phyloP scores from a whole-genome alignment of 148 eudicot genomes.

The Rhododendron henanense region DNA sequence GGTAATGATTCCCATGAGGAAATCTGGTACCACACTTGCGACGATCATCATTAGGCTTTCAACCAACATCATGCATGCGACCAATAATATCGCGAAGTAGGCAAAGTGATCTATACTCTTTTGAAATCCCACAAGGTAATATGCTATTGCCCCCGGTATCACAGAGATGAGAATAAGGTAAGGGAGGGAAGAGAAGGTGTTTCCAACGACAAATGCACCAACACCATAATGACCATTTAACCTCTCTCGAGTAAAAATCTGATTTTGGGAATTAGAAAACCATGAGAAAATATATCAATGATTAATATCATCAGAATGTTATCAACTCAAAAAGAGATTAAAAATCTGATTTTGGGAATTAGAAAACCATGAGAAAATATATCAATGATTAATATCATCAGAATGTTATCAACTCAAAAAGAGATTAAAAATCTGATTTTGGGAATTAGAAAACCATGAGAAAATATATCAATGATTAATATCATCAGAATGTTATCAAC shows the following conservation, averaged over 20 bases:
- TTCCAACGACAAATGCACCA: slow-evolving; percentile 41
- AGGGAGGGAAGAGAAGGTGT: slow-evolving; percentile 48
- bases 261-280: not conserved
- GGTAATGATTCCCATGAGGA: slow-evolving; percentile 54
- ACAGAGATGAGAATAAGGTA: slow-evolving; percentile 40
- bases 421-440: slow-evolving; percentile 32
- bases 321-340: not conserved
- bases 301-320: not conserved
- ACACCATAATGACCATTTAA: slow-evolving; percentile 56
- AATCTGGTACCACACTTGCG: slow-evolving; percentile 46
- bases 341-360: not conserved
- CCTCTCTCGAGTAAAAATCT: slow-evolving; percentile 53
- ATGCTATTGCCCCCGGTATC: slow-evolving; percentile 46
- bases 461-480: not conserved
- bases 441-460: not conserved
- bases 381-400: no score
- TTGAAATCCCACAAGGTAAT: slow-evolving; percentile 50
- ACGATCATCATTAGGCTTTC: slow-evolving; percentile 70
- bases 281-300: not conserved
- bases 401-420: not conserved
- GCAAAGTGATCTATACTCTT: slow-evolving; percentile 31
- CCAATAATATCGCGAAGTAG: slow-evolving; percentile 31
- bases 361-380: not conserved
- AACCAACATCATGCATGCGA: slow-evolving; percentile 35
- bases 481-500: not conserved